phyloP scores from a whole-genome alignment of 2,329 filamentous ascomycete genomes.

The Fusarium falciforme region DNA sequence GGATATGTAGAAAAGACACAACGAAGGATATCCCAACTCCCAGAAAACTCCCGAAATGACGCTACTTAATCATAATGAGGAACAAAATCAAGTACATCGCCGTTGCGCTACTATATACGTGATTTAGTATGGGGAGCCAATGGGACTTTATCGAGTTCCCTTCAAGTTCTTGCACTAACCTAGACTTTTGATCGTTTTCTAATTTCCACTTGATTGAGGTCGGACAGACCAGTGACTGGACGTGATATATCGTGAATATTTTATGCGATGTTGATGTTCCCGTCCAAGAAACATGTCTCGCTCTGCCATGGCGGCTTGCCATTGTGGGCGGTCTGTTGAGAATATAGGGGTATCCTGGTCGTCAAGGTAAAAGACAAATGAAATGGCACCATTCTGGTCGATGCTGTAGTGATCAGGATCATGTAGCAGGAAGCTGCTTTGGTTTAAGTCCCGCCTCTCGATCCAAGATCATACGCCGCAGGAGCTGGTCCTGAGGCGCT shows the following conservation, averaged over 20 bases:
- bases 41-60: not conserved
- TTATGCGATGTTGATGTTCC: not conserved
- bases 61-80: not conserved
- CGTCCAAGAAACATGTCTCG: not conserved
- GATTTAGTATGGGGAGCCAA: not conserved
- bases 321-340: not conserved
- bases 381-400: constrained; percentile 12
- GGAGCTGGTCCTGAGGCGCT: constrained; percentile 41
- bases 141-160: not conserved
- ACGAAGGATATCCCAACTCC: no score
- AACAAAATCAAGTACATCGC: not conserved
- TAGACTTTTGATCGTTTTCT: not conserved
- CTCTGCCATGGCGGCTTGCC: not conserved
- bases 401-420: not conserved
- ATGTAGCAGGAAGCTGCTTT: constrained; percentile 17
- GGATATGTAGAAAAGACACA: not conserved
- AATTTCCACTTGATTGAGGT: not conserved
- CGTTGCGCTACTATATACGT: not conserved
- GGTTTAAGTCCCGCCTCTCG: constrained; percentile 41
- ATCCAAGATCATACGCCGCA: constrained; percentile 44
- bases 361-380: not conserved
- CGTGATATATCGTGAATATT: not conserved
- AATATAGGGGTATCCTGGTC: not conserved
- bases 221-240: not conserved
- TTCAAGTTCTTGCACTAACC: not conserved